phyloP scores from a whole-genome alignment of 495 filamentous ascomycete genomes.

The Lasiosphaeria ovina region DNA sequence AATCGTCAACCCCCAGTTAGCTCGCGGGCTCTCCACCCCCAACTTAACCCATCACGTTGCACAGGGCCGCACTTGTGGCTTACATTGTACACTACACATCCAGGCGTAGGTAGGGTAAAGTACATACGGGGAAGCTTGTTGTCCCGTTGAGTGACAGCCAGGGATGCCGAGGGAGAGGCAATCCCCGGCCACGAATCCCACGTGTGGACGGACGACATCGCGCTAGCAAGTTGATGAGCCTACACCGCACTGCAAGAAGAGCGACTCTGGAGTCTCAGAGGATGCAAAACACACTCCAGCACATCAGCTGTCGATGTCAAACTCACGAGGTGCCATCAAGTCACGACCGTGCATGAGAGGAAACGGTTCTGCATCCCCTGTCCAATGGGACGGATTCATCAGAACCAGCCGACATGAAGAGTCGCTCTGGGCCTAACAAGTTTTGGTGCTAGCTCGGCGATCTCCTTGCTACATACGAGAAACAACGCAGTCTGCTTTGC shows the following conservation, averaged over 20 bases:
- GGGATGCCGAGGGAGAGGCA: too few relatives aligned
- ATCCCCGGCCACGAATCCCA: too few relatives aligned
- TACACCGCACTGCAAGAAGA: neutral
- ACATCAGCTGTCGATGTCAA: slow-evolving; percentile 14
- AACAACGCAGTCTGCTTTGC: slow-evolving; percentile 4
- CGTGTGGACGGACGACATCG: too few relatives aligned
- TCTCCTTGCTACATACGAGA: slow-evolving; percentile 15
- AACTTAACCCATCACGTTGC: slow-evolving; percentile 11
- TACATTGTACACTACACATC: neutral
- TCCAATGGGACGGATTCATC: slow-evolving; percentile 16
- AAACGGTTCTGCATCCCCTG: slow-evolving; percentile 20
- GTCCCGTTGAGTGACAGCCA: too few relatives aligned
- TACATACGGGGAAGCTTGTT: too few relatives aligned
- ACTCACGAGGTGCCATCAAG: slow-evolving; percentile 19
- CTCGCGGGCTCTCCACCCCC: neutral
- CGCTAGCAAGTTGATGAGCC: too few relatives aligned
- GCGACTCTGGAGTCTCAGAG: neutral
- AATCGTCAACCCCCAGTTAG: slow-evolving; percentile 15
- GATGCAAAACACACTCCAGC: neutral
- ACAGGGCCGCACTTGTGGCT: neutral
- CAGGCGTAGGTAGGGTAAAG: neutral
- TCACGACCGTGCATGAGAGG: slow-evolving; percentile 23
- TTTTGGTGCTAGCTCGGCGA: slow-evolving; percentile 17
- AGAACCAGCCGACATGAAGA: slow-evolving; percentile 1
- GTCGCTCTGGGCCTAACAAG: slow-evolving; percentile 10